Base-by-base conservation (phyloP, 2,329 filamentous ascomycete species). In the Scorias spongiosa region DNA sequence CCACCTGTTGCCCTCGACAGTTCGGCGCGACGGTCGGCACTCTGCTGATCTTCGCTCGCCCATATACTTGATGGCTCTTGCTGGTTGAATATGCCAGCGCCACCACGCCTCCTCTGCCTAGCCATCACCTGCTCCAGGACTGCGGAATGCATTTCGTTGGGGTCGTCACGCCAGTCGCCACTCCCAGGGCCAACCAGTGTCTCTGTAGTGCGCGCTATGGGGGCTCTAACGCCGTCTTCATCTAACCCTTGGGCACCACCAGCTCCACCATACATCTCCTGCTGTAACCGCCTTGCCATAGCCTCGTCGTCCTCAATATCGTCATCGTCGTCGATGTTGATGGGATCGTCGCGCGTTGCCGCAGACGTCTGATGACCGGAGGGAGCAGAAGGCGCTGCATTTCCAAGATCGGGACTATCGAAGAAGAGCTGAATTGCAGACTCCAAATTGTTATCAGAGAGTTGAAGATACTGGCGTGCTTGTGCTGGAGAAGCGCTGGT, bases 401-500 rank as follows among this genome's bases (percentile, higher is more conserved):
- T 52, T 42, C 64, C 64, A 46, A 69, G 64, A 56, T 72, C 76
- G 48, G 81, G 75, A 59, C 83, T 91, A 58, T 93, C 86, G 63
- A 86, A 96, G 66, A 80, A 98, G 10, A 96, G 78, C 57, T 85
- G 78, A 54, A 95, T 80, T 20, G 91, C 91, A 57, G 89, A 82
- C 63, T 86, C 79, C 42, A 89, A 69, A 59, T 94, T 81, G 56
- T 80, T 80, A 53, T 85, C 82, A n/a, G 87, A 80, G 59, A 98
- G 75, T 54, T 83, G 75, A 40, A 96, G 75, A 63, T 93, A 94
- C 53, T 84, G 81, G 48, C 77, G 75, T 28, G 89, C 91, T 49
- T 88, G 77, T 51, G 80, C 72, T 26, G 80, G 73, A 48, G 72
- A 77, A 46, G 82, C 76, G 53, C 79, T 81, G 34, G 91, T 96